A percentile compares a stretch with the other conserved stretches of the same genome.
Evolutionary conservation across 2,329 filamentous ascomycete genomes (phyloP).

Genomic region (Pseudocercospora crystallina): DNA sequence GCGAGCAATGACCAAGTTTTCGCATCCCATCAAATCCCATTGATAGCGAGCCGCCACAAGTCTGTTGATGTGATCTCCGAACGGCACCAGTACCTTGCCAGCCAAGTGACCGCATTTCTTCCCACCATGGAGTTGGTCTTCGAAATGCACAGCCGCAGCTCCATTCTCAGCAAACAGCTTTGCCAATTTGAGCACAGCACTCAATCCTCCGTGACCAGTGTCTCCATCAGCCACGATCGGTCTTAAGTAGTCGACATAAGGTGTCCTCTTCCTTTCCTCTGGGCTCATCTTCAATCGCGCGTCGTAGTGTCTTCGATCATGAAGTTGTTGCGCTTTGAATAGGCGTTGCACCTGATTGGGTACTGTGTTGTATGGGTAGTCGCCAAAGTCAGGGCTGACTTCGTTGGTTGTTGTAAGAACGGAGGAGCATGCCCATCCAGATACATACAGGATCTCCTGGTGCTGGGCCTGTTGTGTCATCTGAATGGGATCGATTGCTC

Average conservation of each 20-base stretch:
- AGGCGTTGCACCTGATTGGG: constrained; percentile 96
- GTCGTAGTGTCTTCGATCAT: constrained; percentile 96
- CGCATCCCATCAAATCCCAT: constrained; percentile 96
- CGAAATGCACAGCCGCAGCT: constrained; percentile 93
- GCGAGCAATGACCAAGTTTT: constrained; percentile 91
- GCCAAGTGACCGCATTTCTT: constrained; percentile 98
- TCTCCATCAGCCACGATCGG: constrained; percentile 97
- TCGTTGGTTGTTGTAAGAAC: constrained; percentile 93
- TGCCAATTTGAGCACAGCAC: constrained; percentile 89
- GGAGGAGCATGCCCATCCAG: constrained; percentile 95
- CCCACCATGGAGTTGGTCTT: constrained; percentile 95
- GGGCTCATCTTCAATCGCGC: constrained; percentile 72
- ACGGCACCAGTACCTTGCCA: constrained; percentile 90
- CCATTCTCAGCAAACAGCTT: constrained; percentile 98
- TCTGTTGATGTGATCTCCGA: constrained; percentile 94
- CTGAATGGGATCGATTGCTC: constrained; percentile 96
- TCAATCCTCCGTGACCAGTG: constrained; percentile 88
- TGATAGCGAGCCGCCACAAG: constrained; percentile 90
- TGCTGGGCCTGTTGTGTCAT: constrained; percentile 98
- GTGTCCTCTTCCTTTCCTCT: constrained; percentile 70
- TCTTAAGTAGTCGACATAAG: constrained; percentile 87
- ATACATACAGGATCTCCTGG: constrained; percentile 94
- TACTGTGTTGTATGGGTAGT: constrained; percentile 98
- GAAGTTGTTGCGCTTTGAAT: constrained; percentile 94
- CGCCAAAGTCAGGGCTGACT: constrained; percentile 94